Evolutionary conservation across 495 filamentous ascomycete genomes (phyloP), one percentile per base, ranked within the genome.

Genomic region (Neurospora discreta): DNA sequence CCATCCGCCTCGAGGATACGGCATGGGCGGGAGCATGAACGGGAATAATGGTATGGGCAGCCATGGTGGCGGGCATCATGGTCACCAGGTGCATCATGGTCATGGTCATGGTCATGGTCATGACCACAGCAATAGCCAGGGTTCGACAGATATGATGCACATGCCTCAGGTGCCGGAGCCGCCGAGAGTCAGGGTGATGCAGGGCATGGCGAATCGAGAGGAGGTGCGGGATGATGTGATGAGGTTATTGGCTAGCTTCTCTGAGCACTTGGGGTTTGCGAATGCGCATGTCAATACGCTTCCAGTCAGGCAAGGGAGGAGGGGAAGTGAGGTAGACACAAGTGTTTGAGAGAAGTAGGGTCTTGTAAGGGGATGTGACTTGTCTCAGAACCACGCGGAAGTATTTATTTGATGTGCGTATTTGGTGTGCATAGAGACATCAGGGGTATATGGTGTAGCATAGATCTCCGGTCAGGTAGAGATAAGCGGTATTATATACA

Each of bases 181-280:
- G 26, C 85, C 87, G 60, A 81, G 83, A 41, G 74, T 79, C 23
- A 83, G 81, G n/a, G 85, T 86, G 39, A 78, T 90, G 75, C 81
- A 83, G 70, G 86, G 86, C 13, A 77, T 84, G 40, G 87, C 85
- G 13, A 83, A 82, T 11, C 76, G 80, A 1, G 81, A 82, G 16
- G 81, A 88, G 71, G 80, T 90, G 74, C 74, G 80, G n/a, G 82
- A 84, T 7, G 89, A 90, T 80, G 75, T 90, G 70, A 81, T 83
- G 70, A 77, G 87, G 6, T 75, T 89, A 46, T 75, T 90, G 39
- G 84, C 80, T 8, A 85, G 81, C 58, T 79, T 89, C 11, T 77
- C 80, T 26, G 82, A 85, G 18, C 84, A 86, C 69, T 75, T 87
- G 6, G 71, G 70, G 26, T 76, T 78, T 71, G 74, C 77, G 30